These are phyloP conservation scores for Phyllosticta paracitricarpa DNA, from an alignment of 2,329 filamentous ascomycete genomes.

Conservation along the genomic window DNA sequence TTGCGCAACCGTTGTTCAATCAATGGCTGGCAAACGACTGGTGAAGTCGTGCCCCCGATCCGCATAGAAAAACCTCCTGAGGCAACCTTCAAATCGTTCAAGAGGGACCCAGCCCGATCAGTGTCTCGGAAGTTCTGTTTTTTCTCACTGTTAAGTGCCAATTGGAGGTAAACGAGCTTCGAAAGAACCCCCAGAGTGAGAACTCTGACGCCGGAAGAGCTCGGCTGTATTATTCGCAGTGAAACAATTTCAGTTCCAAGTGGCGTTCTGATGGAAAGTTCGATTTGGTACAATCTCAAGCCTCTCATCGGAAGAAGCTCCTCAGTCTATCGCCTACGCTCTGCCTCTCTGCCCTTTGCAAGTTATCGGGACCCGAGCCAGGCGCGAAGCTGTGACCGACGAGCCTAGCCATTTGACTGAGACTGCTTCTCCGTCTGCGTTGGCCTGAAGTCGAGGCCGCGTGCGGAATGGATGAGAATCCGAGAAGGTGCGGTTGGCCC, in stretches of 20 bases:
- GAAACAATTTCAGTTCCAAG: not conserved
- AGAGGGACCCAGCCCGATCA: too few species aligned
- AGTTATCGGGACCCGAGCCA: not conserved
- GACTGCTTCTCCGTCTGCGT: conserved; percentile 1
- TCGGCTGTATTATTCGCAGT: not conserved
- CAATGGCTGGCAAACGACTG: too few species aligned
- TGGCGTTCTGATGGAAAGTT: not conserved
- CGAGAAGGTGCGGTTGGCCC: not conserved
- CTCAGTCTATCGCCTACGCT: conserved; percentile 5
- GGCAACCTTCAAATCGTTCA: too few species aligned
- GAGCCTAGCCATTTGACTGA: not conserved
- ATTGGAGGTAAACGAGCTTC: too few species aligned
- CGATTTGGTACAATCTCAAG: not conserved
- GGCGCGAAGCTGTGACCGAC: conserved; percentile 2
- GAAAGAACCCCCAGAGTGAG: too few species aligned
- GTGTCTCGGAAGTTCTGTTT: too few species aligned
- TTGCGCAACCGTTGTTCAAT: too few species aligned
- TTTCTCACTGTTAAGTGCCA: too few species aligned
- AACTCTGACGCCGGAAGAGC: too few species aligned
- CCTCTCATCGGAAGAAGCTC: conserved; percentile 1
- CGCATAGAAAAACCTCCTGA: too few species aligned
- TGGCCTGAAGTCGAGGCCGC: not conserved
- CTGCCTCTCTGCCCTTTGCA: not conserved
- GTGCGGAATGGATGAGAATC: not conserved
- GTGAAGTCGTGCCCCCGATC: too few species aligned